These are phyloP conservation scores for Cenchrus americanus DNA, from an alignment of 176 grass and related monocot species.

Conservation along the genomic window DNA sequence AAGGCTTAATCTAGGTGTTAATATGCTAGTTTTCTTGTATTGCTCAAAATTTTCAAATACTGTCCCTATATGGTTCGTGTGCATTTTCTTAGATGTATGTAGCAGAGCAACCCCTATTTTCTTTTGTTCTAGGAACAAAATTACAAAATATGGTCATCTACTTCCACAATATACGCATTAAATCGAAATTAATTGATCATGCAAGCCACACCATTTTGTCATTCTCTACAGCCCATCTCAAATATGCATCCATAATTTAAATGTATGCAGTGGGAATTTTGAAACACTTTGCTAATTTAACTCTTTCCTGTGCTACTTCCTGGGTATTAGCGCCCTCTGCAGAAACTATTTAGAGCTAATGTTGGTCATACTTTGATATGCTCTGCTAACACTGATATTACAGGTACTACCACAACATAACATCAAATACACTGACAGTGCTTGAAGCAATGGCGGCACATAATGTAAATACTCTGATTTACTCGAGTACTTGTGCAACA, in stretches of 20 bases:
- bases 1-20: neutral
- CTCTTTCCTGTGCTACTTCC: neutral
- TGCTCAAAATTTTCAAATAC: constrained; percentile 18
- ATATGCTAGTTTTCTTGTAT: neutral
- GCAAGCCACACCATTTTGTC: neutral
- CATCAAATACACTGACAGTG: constrained; percentile 80
- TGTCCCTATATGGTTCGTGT: neutral
- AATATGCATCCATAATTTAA: neutral
- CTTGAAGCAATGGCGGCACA: constrained; percentile 90
- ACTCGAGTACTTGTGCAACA: constrained; percentile 96
- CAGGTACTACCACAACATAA: constrained; percentile 99
- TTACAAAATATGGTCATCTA: neutral
- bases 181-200: neutral
- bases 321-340: neutral
- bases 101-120: neutral
- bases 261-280: neutral
- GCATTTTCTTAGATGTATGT: neutral
- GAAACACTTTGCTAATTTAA: neutral
- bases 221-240: neutral
- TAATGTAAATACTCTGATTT: constrained; percentile 89
- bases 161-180: neutral
- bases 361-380: neutral
- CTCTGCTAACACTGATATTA: constrained; percentile 37
- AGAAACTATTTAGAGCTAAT: neutral
- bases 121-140: neutral